Evolutionary conservation across 1,139 yeast species (phyloP).

Genomic region (Candida buenavistaensis): DNA sequence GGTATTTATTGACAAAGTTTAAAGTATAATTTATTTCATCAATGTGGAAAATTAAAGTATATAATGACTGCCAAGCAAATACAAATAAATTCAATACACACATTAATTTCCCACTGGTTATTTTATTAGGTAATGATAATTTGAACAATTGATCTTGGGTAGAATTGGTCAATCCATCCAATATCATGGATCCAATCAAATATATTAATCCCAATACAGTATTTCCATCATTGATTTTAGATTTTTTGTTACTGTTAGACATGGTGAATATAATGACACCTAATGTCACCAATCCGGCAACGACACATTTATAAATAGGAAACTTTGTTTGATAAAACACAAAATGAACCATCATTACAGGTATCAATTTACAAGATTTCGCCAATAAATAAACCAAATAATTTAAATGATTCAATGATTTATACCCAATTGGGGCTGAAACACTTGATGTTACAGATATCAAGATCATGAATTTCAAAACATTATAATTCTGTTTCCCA

Average conservation of each 20-base stretch:
- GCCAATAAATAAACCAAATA: slow-evolving; percentile 83
- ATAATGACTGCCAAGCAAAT: slow-evolving; percentile 36
- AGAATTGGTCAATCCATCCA: slow-evolving; percentile 92
- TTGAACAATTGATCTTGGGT: slow-evolving; percentile 86
- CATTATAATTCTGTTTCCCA: slow-evolving; percentile 18
- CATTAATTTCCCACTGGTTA: slow-evolving; percentile 82
- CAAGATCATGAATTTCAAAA: slow-evolving; percentile 48
- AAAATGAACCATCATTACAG: slow-evolving; percentile 84
- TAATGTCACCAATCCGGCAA: slow-evolving; percentile 70
- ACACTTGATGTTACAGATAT: slow-evolving; percentile 80
- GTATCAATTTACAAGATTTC: slow-evolving; percentile 89
- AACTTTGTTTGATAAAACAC: slow-evolving; percentile 70
- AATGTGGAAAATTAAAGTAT: slow-evolving; percentile 43
- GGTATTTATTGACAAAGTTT: slow-evolving; percentile 42
- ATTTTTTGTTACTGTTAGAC: slow-evolving; percentile 24
- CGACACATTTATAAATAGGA: slow-evolving; percentile 73
- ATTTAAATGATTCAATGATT: slow-evolving; percentile 79
- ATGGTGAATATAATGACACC: slow-evolving; percentile 85
- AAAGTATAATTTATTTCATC: slow-evolving; percentile 52
- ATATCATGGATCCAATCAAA: slow-evolving; percentile 61
- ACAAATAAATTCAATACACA: slow-evolving; percentile 69
- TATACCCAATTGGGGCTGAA: slow-evolving; percentile 78
- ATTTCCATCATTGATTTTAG: slow-evolving; percentile 38
- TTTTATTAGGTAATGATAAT: slow-evolving; percentile 20
- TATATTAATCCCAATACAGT: slow-evolving; percentile 58